phyloP scores from a whole-genome alignment of 2,329 filamentous ascomycete genomes.

The Talaromyces sp. region DNA sequence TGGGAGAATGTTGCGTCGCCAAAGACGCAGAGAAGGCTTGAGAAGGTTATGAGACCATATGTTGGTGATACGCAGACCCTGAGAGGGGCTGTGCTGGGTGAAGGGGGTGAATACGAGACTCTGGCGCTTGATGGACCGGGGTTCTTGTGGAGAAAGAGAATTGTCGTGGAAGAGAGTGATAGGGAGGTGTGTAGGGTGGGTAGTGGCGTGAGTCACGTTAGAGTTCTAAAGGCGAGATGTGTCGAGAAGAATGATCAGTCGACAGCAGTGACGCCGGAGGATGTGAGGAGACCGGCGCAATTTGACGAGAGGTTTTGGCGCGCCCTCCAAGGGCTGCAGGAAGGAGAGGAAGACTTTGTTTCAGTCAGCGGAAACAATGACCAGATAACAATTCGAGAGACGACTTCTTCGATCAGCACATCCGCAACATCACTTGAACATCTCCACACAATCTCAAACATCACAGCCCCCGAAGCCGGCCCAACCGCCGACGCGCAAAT shows the following conservation, averaged over 20 bases:
- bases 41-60: constrained; percentile 56
- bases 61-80: constrained; percentile 36
- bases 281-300: constrained; percentile 55
- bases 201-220: constrained; percentile 73
- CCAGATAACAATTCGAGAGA: neutral
- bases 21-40: constrained; percentile 50
- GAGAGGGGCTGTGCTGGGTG: constrained; percentile 74
- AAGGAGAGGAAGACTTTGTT: neutral
- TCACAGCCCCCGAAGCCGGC: constrained; percentile 40
- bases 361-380: neutral
- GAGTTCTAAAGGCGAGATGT: constrained; percentile 56
- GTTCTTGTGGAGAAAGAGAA: constrained; percentile 66
- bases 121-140: constrained; percentile 76
- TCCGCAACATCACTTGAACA: constrained; percentile 22
- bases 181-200: constrained; percentile 60
- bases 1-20: constrained; percentile 69
- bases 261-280: constrained; percentile 19
- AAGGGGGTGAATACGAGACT: constrained; percentile 96
- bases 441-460: constrained; percentile 36
- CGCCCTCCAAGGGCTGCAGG: constrained; percentile 28
- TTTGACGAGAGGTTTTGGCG: constrained; percentile 61
- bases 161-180: constrained; percentile 58
- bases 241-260: constrained; percentile 34
- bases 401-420: neutral
- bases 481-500: constrained; percentile 41